Evolutionary conservation across 2,329 filamentous ascomycete genomes (phyloP), one percentile per base, ranked within the genome.

Genomic region (Penicillium sp.): DNA sequence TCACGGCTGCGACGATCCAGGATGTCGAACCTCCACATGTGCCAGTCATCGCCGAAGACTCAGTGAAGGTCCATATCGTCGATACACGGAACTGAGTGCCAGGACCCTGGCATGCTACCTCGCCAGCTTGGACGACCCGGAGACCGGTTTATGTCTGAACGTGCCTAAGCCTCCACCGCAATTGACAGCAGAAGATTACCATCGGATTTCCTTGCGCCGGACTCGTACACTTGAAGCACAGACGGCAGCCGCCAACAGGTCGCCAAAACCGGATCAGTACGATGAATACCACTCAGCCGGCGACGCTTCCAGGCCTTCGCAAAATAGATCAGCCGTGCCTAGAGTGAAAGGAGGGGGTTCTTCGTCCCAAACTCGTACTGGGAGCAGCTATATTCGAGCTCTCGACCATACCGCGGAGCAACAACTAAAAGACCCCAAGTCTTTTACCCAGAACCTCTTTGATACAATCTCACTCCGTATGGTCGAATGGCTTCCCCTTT

Each of bases 11-110:
- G 85, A 84, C 59, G 84, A 83, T 61, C 77, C 81, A 51, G 78
- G 81, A 50, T 96, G 92, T 74, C 80, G 79, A 35, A 93, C 86
- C 1, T 76, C 90, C 14, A 93, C 90, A 14, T 96, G 92, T 76
- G 88, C 93, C 68, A 91, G 87, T 59, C 91, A 85, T 70, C 85
- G 89, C 53, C 88, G 83, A 72, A 83, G 89, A 62, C 76, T 87
- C 39, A 82, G 85, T 34, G 84, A 85, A 61, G 82, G 82, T 0
- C 90, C 90, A 2, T 83, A 91, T 64, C 86, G 90, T 58, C 83
- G 88, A 66, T 94, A 92, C 66, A 96, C 88, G 55, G 82, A 88
- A 22, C 85, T 91, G 44, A 96, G 90, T 66, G 91, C 92, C 9
- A 84, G 90, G 66, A 90, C 89, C 1, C 76, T 96, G 32, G 92